Evolutionary conservation across 192 early-diverging fungal genomes (phyloP), one percentile per base, ranked within the genome.

Genomic region (Entomortierella parvispora): DNA sequence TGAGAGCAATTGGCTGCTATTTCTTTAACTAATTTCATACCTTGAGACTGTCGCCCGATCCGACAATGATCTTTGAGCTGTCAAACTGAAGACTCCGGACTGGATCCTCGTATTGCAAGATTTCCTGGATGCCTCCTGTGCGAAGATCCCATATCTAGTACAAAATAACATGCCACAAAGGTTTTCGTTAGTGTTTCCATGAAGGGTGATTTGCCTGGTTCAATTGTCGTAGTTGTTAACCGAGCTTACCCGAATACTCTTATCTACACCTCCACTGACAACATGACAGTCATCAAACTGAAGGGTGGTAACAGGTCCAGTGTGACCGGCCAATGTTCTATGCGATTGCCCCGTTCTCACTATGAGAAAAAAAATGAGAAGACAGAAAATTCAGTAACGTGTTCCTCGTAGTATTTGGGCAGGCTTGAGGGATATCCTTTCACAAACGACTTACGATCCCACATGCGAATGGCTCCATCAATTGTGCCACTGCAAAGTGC

Each of bases 371-470:
- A 26, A 58, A 5, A 44, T 34, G 8, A 9, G 25, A 32, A 29
- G n/a, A 32, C 17, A 32, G 6, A 61, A 17, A 4, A 3, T 32
- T 23, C 59, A 7, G 5, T 66, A 11, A 26, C n/a, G 18, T 17
- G 45, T 18, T 25, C 15, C n/a, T 61, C n/a, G n/a, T n/a, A n/a
- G n/a, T n/a, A n/a, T n/a, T n/a, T n/a, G n/a, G n/a, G n/a, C n/a
- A n/a, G n/a, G n/a, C n/a, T n/a, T n/a, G n/a, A n/a, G n/a, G n/a
- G n/a, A n/a, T n/a, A n/a, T n/a, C n/a, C n/a, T n/a, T n/a, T n/a
- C n/a, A n/a, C n/a, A n/a, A n/a, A n/a, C n/a, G n/a, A 74, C 70
- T 79, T 84, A 89, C 87, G 76, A 80, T 94, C 92, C 91, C 92
- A 94, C 85, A 94, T 87, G 60, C 92, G 80, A 42, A 94, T 82